Base-by-base conservation (phyloP, 2,329 filamentous ascomycete species). In the Nemania diffusa region DNA sequence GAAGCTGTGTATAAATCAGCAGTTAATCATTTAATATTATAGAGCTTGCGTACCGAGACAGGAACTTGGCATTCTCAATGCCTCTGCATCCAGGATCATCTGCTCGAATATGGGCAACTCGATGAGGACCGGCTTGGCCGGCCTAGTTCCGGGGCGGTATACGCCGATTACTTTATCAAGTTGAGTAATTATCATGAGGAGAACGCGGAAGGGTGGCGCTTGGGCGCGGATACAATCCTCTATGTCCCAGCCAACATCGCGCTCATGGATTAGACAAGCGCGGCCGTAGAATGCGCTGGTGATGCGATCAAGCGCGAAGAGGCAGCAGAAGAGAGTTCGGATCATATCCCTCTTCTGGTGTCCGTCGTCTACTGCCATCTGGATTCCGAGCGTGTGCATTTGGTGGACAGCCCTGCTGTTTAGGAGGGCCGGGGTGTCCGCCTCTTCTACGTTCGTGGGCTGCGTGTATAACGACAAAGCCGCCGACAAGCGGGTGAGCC, bases 231-330 rank as follows among this genome's bases (percentile, higher is more conserved):
- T 84, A 59, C 84, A 85, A 0, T 81, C 79, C 0, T 85, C 82
- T 0, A 88, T 68, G 64, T 86, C 81, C 59, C 84, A 84, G 6
- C 86, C 85, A 29, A 88, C 81, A 69, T 91, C 88, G 56, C 85
- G 79, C 69, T 89, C 87, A 69, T 90, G 87, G 64, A 91, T 84
- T 26, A 89, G 75, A 52, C 86, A 84, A 0, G 88, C 86, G 0
- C 88, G 81, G 5, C 87, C 88, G 64, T 89, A 86, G n/a, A 88
- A 82, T 0, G 87, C 85, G 0, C 86, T 83, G 55, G 87, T 87
- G 50, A 90, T 81, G 15, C 86, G 81, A 72, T 91, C 88, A 1
- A 90, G 74, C 0, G 87, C 87, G 87, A 87, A 90, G 0, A 88
- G 79, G 6, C 84, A 86, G 71, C 86, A 89, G 51, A 88, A 88